These are phyloP conservation scores for Lactarius pseudohatsudake DNA, from an alignment of 768 basidiomycete species.

Conservation along the genomic window DNA sequence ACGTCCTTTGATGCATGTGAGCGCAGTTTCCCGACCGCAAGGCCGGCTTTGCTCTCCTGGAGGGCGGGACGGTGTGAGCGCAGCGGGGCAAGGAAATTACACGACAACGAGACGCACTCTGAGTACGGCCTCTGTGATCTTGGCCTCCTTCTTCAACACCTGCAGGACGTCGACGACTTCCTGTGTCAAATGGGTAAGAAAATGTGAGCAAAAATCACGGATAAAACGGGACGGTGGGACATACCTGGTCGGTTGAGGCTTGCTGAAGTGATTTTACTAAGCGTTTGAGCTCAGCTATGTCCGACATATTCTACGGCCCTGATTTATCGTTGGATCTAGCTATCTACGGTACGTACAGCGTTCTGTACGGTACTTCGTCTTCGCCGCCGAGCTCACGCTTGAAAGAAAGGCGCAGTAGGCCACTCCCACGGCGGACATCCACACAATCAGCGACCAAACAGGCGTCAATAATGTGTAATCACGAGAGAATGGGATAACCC, in stretches of 20 bases:
- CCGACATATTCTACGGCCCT: constrained; percentile 24
- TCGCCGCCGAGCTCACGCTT: not conserved
- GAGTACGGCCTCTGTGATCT: constrained; percentile 69
- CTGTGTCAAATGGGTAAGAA: constrained; percentile 40
- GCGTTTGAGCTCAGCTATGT: constrained; percentile 28
- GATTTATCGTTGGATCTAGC: constrained; percentile 20
- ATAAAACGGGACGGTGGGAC: constrained; percentile 31
- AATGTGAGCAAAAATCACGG: constrained; percentile 33
- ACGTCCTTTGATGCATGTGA: constrained; percentile 70
- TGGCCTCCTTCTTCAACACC: constrained; percentile 61
- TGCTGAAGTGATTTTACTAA: constrained; percentile 30
- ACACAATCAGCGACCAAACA: constrained; percentile 6
- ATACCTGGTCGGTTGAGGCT: constrained; percentile 25
- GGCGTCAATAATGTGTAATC: not conserved
- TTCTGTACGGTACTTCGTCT: constrained; percentile 23
- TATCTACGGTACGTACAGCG: constrained; percentile 25
- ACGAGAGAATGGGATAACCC: not conserved
- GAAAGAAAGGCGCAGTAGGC: not conserved
- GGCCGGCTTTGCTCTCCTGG: constrained; percentile 88
- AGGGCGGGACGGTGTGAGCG: constrained; percentile 7
- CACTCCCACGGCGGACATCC: not conserved
- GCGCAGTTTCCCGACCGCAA: constrained; percentile 90
- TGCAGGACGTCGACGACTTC: constrained; percentile 62
- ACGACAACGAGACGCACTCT: constrained; percentile 55
- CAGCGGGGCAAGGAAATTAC: constrained; percentile 29